Evolutionary conservation across 352 stramenopile genomes (phyloP).

Genomic region (Phytophthora multivora): DNA sequence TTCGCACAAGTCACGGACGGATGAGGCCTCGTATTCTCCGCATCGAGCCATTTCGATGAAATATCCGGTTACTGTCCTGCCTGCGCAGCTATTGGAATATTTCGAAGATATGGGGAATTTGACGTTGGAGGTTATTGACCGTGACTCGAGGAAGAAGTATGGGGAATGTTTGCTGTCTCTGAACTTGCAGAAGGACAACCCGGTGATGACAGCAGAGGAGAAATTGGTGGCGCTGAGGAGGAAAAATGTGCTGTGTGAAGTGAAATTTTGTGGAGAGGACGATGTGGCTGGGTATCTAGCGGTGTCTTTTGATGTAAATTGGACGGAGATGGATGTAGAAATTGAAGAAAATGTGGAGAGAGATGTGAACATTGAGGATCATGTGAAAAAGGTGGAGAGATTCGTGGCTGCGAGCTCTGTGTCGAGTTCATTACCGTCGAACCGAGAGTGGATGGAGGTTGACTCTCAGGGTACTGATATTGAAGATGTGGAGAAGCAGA

Average conservation of each 20-base stretch:
- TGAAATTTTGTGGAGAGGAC: conserved; percentile 16
- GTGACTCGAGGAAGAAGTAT: conserved; percentile 38
- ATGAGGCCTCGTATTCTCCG: conserved; percentile 1
- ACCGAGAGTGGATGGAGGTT: too few relatives aligned
- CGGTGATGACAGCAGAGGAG: conserved; percentile 21
- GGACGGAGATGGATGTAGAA: not conserved
- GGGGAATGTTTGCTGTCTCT: conserved; percentile 41
- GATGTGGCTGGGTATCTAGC: conserved; percentile 37
- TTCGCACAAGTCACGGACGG: not conserved
- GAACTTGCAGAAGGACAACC: conserved; percentile 1
- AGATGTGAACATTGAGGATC: too few relatives aligned
- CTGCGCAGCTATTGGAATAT: conserved; percentile 53
- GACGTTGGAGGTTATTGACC: conserved; percentile 69
- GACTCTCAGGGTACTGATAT: not conserved
- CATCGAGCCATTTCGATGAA: conserved; percentile 45
- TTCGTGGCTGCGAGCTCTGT: too few relatives aligned
- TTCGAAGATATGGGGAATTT: conserved; percentile 64
- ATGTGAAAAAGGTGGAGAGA: too few relatives aligned
- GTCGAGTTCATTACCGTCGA: too few relatives aligned
- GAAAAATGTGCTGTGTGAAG: conserved; percentile 49
- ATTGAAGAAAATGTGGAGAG: not conserved
- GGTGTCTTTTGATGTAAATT: conserved; percentile 35
- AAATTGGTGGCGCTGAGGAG: conserved; percentile 32
- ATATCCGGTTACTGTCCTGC: conserved; percentile 44
- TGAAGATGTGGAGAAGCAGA: not conserved